Conservation (phyloP, 306 rosid species). For the Vigna mungo region DNA sequence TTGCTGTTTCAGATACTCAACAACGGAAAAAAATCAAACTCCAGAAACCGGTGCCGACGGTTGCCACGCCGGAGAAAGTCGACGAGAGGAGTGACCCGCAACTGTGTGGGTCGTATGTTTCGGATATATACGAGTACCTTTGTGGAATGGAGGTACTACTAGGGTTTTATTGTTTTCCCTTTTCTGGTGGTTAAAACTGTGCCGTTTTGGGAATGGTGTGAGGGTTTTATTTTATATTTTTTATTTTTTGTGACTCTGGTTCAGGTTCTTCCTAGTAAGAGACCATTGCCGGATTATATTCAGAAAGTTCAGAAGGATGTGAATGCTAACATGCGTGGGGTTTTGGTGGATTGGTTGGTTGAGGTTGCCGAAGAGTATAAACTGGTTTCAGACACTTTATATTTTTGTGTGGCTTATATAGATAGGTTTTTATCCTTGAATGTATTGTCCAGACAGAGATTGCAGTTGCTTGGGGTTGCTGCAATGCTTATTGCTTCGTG, state of each 20-base stretch:
- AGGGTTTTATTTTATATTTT: background rate
- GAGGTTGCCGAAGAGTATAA: conserved; percentile 91
- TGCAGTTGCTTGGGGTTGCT: conserved; percentile 85
- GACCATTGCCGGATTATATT: conserved; percentile 68
- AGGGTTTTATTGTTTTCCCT: conserved; percentile 18
- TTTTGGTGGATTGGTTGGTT: conserved; percentile 91
- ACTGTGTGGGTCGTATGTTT: conserved; percentile 62
- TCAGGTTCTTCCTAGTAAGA: conserved; percentile 72
- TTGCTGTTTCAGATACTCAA: too few relatives aligned
- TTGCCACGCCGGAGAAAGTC: background rate
- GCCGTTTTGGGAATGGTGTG: background rate
- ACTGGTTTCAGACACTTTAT: conserved; percentile 78
- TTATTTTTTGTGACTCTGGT: background rate
- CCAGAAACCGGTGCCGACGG: too few relatives aligned
- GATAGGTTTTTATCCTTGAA: conserved; percentile 73
- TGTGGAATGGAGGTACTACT: conserved; percentile 69
- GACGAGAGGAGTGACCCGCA: conserved; percentile 59
- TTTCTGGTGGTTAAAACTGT: background rate
- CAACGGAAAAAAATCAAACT: too few relatives aligned
- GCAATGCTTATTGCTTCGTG: conserved; percentile 87
- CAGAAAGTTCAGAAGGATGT: conserved; percentile 76
- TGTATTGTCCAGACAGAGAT: conserved; percentile 54
- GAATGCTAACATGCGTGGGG: conserved; percentile 78
- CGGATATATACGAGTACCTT: conserved; percentile 78
- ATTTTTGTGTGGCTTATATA: conserved; percentile 63